phyloP scores from a whole-genome alignment of 495 filamentous ascomycete genomes.

The Podospora sp. region DNA sequence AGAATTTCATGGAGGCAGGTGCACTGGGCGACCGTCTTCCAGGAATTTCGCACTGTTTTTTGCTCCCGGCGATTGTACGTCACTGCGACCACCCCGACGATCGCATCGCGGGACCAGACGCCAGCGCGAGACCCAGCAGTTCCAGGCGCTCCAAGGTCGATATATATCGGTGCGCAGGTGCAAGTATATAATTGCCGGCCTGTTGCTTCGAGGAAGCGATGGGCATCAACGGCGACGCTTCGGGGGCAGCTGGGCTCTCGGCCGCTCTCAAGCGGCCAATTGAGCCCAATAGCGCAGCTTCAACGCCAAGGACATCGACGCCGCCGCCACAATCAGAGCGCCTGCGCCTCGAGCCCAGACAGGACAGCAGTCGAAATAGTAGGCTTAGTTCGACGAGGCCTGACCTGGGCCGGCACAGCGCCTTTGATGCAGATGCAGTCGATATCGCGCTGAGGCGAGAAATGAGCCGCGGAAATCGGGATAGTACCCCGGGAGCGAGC shows the following conservation, averaged over 20 bases:
- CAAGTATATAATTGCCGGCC: slow-evolving; percentile 1
- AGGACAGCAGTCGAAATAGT: slow-evolving; percentile 32
- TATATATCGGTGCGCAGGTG: neutral
- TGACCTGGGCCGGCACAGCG: slow-evolving; percentile 31
- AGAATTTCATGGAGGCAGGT: neutral
- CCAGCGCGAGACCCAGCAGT: neutral
- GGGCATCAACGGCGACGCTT: slow-evolving; percentile 41
- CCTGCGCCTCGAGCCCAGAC: slow-evolving; percentile 37
- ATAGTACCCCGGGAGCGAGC: slow-evolving; percentile 72
- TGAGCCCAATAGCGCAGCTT: slow-evolving; percentile 36
- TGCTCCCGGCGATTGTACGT: neutral
- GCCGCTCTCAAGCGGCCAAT: slow-evolving; percentile 43
- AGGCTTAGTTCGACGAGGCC: slow-evolving; percentile 36
- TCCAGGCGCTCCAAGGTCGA: neutral
- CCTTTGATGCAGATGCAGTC: slow-evolving; percentile 42
- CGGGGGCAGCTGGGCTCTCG: slow-evolving; percentile 30
- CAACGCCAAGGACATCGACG: slow-evolving; percentile 41
- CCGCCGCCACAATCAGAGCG: slow-evolving; percentile 44
- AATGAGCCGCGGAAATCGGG: slow-evolving; percentile 50
- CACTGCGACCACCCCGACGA: neutral
- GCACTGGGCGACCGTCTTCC: neutral
- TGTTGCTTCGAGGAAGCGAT: slow-evolving; percentile 28
- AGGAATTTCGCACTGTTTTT: neutral
- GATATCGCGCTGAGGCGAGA: slow-evolving; percentile 39
- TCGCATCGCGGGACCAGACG: neutral